These are phyloP conservation scores for Rhododendron ovatum DNA, from an alignment of 148 eudicot species.

Conservation along the genomic window DNA sequence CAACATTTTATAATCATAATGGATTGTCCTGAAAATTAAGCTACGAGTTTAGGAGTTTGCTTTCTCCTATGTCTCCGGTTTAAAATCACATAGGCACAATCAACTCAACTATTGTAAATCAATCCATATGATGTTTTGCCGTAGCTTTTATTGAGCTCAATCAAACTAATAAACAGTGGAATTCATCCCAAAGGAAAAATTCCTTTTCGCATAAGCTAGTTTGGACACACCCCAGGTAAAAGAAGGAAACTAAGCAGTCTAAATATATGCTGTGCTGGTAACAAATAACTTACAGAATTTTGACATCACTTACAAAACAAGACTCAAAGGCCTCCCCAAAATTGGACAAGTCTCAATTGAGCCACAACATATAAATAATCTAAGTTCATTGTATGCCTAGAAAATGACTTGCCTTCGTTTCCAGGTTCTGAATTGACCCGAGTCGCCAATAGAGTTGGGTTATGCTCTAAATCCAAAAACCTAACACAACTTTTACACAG, in stretches of 20 bases:
- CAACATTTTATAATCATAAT: too few species aligned
- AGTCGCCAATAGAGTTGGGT: neutral
- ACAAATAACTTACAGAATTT: neutral
- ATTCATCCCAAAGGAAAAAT: neutral
- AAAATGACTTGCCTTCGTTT: neutral
- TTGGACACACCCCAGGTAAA: neutral
- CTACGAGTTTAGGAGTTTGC: too few species aligned
- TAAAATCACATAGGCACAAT: too few species aligned
- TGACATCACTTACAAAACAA: neutral
- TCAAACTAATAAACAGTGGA: neutral
- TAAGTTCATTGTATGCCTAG: neutral
- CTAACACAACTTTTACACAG: neutral
- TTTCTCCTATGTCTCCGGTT: too few species aligned
- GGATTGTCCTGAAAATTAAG: too few species aligned
- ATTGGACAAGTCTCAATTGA: neutral
- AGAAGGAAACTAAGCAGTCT: neutral
- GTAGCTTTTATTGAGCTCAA: neutral
- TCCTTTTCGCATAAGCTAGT: neutral
- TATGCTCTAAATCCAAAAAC: neutral
- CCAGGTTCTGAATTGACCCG: neutral
- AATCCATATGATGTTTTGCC: too few species aligned
- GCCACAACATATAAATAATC: neutral
- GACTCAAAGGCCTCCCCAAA: neutral
- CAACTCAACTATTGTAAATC: too few species aligned
- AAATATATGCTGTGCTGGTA: neutral